These are phyloP conservation scores for Pleurotus sapidus DNA, from an alignment of 768 basidiomycete species.

Conservation along the genomic window DNA sequence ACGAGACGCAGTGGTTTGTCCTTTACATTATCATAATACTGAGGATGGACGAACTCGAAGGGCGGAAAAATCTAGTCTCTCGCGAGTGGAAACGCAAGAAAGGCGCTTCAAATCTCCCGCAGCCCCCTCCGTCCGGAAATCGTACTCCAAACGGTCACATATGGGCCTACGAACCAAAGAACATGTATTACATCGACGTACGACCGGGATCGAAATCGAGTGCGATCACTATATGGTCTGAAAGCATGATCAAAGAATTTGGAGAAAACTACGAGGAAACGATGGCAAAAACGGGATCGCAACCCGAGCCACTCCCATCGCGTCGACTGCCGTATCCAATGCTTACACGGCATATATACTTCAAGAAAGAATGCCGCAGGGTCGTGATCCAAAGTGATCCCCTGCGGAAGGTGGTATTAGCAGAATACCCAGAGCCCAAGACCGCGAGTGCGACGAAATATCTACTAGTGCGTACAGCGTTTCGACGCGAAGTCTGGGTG, in stretches of 20 bases:
- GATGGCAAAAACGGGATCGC: background rate
- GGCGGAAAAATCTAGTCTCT: background rate
- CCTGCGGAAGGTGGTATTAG: background rate
- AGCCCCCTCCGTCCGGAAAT: slow-evolving; percentile 18
- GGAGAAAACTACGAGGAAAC: slow-evolving; percentile 21
- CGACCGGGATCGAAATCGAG: slow-evolving; percentile 17
- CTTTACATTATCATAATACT: too few relatives aligned
- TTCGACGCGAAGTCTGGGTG: background rate
- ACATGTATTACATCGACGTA: slow-evolving; percentile 24
- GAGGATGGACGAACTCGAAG: background rate
- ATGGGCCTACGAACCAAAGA: slow-evolving; percentile 22
- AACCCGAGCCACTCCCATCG: background rate
- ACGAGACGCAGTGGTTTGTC: too few relatives aligned
- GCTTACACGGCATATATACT: background rate
- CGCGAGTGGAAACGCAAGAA: slow-evolving; percentile 1
- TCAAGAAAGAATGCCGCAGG: background rate
- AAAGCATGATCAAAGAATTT: slow-evolving; percentile 30
- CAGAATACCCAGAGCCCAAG: background rate
- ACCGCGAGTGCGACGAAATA: background rate
- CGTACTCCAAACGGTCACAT: slow-evolving; percentile 21
- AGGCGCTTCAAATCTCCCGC: background rate
- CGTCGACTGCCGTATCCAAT: background rate
- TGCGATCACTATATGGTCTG: slow-evolving; percentile 26
- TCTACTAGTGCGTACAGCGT: background rate
- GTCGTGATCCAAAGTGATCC: background rate